Evolutionary conservation across 2,329 filamentous ascomycete genomes (phyloP), one percentile per base, ranked within the genome.

Genomic region (Exophiala phaeomuriformis): DNA sequence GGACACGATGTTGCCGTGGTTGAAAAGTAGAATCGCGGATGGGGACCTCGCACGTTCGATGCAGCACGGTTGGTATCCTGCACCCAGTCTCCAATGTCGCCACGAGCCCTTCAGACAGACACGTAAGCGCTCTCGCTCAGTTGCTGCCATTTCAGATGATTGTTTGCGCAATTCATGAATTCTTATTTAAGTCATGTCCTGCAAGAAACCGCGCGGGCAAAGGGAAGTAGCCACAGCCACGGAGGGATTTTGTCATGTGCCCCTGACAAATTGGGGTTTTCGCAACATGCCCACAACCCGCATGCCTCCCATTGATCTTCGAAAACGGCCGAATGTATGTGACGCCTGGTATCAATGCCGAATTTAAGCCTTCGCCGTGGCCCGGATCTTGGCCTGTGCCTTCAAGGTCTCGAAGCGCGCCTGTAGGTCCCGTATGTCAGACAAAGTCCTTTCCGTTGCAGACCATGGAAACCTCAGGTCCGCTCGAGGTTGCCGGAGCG

Each of bases 341-440:
- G 52, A 57, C 54, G 54, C 57, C 54, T 53, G 51, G 48, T 19
- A 54, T 52, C 53, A 55, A 49, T 56, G 51, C 49, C 49, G 52
- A 39, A 55, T 57, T 52, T 55, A 59, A 55, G 57, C 57, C 72
- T 86, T 88, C 74, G 86, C 85, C 68, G 85, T 78, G 68, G 86
- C 85, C 80, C 86, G 87, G 77, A 95, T 79, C 84, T 95, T 95
- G 73, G 90, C 88, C 72, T 94, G 81, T 70, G 88, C 85, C 86
- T 96, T 97, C 79, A 86, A 86, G 77, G 95, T 86, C 82, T 96
- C 90, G 79, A 94, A 97, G 74, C 90, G 88, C 75, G 81, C 80
- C 82, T 85, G 50, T 19, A 48, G 31, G 35, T 49, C 50, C 50
- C 42, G 35, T 41, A 41, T 36, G 50, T 52, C 50, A 52, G 50